phyloP scores from a whole-genome alignment of 768 basidiomycete species.

The Leucosporidium creatinivorum region DNA sequence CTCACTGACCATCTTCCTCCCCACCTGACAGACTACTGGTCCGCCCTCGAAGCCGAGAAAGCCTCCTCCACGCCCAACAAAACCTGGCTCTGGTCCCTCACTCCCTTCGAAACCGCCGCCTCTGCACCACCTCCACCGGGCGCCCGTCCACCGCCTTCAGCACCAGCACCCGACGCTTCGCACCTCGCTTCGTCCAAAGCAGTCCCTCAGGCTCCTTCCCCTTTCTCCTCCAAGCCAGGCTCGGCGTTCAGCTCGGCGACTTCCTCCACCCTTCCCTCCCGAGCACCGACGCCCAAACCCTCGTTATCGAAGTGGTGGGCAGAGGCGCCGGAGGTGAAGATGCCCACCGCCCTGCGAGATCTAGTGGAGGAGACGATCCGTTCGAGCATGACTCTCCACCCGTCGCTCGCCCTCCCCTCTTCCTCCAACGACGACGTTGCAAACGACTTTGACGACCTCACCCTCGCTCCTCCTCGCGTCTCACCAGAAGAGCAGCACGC shows the following conservation, averaged over 20 bases:
- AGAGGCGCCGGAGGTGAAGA: constrained; percentile 61
- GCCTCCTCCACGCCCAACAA: constrained; percentile 29
- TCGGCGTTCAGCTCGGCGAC: too few relatives aligned
- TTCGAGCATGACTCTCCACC: constrained; percentile 42
- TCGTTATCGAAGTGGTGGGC: constrained; percentile 38
- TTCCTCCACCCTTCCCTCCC: neutral
- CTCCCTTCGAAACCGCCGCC: constrained; percentile 31
- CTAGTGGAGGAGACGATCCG: constrained; percentile 73
- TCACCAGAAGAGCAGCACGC: constrained; percentile 47
- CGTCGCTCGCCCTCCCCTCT: constrained; percentile 42
- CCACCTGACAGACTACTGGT: constrained; percentile 18
- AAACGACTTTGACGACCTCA: neutral
- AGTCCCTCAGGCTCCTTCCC: neutral
- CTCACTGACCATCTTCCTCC: neutral
- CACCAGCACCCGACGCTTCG: neutral
- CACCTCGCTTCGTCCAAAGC: neutral
- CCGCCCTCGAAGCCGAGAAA: constrained; percentile 30
- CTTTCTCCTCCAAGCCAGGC: neutral
- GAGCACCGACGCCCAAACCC: constrained; percentile 3
- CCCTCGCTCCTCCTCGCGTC: constrained; percentile 25
- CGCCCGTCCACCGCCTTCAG: neutral
- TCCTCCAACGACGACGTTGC: constrained; percentile 43
- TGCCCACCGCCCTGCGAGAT: constrained; percentile 68
- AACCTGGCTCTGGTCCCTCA: constrained; percentile 30
- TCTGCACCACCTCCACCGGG: constrained; percentile 24